Evolutionary conservation across 208 protist genomes (phyloP), one percentile per base, ranked within the genome.

Genomic region (Leishmania mexicana): DNA sequence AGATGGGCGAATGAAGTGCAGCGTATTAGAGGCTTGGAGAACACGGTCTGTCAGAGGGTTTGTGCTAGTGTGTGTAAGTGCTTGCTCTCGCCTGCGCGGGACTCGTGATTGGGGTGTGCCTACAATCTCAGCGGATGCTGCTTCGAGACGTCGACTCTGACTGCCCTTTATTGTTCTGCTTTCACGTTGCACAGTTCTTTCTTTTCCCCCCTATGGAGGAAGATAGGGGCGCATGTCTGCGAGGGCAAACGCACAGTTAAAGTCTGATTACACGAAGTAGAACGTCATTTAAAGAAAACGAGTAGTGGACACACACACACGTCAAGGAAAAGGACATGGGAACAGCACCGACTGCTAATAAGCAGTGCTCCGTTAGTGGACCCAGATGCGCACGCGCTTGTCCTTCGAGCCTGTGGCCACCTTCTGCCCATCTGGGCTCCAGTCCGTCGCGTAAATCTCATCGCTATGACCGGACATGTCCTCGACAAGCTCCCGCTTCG

Each of bases 381-480:
- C 88, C 95, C 95, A 98, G 75, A 98, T 95, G 62, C 93, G 89
- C 73, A 98, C 94, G 49, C 83, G 92, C 85, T 98, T 98, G 91
- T 99, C 99, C 89, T 99, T 99, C 47, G 96, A 97, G 15, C 98
- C 99, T 42, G 95, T 98, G 31, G 94, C 98, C 35, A 99, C 97
- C 81, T 93, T 94, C 70, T 99, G 92, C 21, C 99, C 99, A 85
- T 99, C 96, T 7, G 99, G 99, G 76, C 94, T 98, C 99, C 99
- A 99, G 91, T 99, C 99, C 1, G 99, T 97, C 31, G 98, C 89
- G 81, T 93, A 98, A 51, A 99, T 99, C 89, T 99, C 98, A 86
- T 99, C 99, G 24, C 92, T 94, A 90, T 99, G 99, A 24, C 99
- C 99, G 8, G 99, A 98, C 79, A 99, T 92, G 79, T 99, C 99